Evolutionary conservation across 352 stramenopile species (phyloP).

Genomic region (Globisporangium polare): DNA sequence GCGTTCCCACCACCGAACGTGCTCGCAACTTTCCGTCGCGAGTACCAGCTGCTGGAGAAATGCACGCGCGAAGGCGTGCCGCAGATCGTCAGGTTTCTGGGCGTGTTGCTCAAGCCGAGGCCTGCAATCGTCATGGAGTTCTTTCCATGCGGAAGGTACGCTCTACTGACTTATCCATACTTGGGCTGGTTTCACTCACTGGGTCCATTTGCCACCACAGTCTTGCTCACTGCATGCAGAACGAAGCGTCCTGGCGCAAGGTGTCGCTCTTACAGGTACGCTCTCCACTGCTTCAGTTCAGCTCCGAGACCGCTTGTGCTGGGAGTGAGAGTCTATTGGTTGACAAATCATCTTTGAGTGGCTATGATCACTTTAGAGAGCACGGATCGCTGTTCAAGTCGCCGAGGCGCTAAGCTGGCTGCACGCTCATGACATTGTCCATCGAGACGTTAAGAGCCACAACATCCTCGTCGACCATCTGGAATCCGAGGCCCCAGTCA

Average conservation of each 20-base stretch:
- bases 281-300: background rate
- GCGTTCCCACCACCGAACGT: slow-evolving; percentile 26
- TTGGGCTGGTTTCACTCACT: background rate
- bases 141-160: slow-evolving; percentile 26
- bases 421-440: slow-evolving; percentile 30
- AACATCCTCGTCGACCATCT: slow-evolving; percentile 32
- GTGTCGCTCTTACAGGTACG: slow-evolving; percentile 27
- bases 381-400: slow-evolving; percentile 27
- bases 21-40: slow-evolving; percentile 29
- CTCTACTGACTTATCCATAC: background rate
- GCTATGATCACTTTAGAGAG: slow-evolving; percentile 19
- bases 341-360: background rate
- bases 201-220: slow-evolving; percentile 8
- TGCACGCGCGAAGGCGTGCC: slow-evolving; percentile 12
- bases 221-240: slow-evolving; percentile 30
- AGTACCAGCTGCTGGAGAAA: slow-evolving; percentile 25
- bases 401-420: slow-evolving; percentile 28
- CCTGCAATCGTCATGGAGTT: slow-evolving; percentile 32
- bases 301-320: background rate
- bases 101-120: slow-evolving; percentile 24
- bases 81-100: slow-evolving; percentile 23
- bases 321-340: background rate
- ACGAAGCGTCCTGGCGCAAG: slow-evolving; percentile 20
- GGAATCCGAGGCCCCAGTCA: slow-evolving; percentile 2
- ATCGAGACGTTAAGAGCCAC: slow-evolving; percentile 43